phyloP scores from a whole-genome alignment of 371 early-diverging fungal species.

The Rhizopus stolonifer region DNA sequence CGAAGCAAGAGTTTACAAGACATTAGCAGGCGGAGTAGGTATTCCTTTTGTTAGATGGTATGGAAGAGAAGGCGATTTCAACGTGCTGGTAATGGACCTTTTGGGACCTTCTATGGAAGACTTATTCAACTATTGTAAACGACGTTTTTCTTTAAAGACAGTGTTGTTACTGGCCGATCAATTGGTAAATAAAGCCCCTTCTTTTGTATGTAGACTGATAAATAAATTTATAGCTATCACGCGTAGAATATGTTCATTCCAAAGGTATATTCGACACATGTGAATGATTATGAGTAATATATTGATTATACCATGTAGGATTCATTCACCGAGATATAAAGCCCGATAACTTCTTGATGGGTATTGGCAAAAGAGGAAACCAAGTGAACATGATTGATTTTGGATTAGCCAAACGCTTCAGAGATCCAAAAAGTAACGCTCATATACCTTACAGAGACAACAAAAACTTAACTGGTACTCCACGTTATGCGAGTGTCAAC shows the following conservation, averaged over 20 bases:
- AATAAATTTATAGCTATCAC: conserved; percentile 77
- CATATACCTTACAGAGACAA: conserved; percentile 98
- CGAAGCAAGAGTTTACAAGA: conserved; percentile 94
- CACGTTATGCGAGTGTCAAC: conserved; percentile 98
- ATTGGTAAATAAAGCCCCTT: conserved; percentile 79
- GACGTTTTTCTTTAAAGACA: conserved; percentile 97
- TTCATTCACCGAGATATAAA: conserved; percentile 86
- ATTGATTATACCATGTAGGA: too few relatives aligned
- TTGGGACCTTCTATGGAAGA: conserved; percentile 98
- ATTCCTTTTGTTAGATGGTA: conserved; percentile 96
- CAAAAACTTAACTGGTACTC: conserved; percentile 99
- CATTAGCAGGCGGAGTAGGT: conserved; percentile 93
- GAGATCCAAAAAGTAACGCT: conserved; percentile 91
- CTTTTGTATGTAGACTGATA: background rate
- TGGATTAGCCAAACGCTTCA: conserved; percentile 97
- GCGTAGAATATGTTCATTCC: conserved; percentile 98
- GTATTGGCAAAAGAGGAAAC: conserved; percentile 90
- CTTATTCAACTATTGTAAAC: conserved; percentile 97
- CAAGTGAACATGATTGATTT: conserved; percentile 99
- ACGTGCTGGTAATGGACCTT: conserved; percentile 97
- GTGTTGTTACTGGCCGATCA: conserved; percentile 98
- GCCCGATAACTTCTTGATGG: conserved; percentile 99
- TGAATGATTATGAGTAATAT: background rate
- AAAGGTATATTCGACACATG: conserved; percentile 48
- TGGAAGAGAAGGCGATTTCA: conserved; percentile 91